These are phyloP conservation scores for Agaricus blazei DNA, from an alignment of 768 basidiomycete species.

Conservation along the genomic window DNA sequence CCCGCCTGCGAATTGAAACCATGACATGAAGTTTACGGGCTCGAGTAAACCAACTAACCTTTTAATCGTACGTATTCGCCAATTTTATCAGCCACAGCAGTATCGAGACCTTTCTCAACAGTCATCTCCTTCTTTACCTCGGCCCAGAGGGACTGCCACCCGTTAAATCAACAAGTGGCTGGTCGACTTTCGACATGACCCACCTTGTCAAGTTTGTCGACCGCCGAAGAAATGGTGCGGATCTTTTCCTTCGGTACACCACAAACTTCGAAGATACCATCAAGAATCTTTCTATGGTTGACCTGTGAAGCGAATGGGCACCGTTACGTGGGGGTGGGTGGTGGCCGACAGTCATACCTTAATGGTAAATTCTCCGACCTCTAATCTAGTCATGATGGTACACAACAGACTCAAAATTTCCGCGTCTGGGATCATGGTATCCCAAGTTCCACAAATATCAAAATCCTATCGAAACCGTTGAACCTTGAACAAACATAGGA, in stretches of 20 bases:
- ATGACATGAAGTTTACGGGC: neutral
- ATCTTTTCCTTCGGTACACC: slow-evolving; percentile 91
- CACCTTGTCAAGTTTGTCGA: slow-evolving; percentile 98
- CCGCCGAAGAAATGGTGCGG: slow-evolving; percentile 89
- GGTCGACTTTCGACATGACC: slow-evolving; percentile 8
- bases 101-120: slow-evolving; percentile 85
- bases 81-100: slow-evolving; percentile 83
- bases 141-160: slow-evolving; percentile 68
- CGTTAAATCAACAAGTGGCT: neutral
- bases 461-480: slow-evolving; percentile 63
- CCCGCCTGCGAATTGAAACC: slow-evolving; percentile 48
- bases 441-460: slow-evolving; percentile 89
- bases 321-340: neutral
- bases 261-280: slow-evolving; percentile 95
- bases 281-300: slow-evolving; percentile 95
- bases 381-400: slow-evolving; percentile 75
- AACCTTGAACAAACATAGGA: neutral
- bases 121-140: slow-evolving; percentile 98
- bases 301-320: slow-evolving; percentile 41
- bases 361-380: slow-evolving; percentile 92
- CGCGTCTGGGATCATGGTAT: slow-evolving; percentile 96
- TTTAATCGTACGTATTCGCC: slow-evolving; percentile 96
- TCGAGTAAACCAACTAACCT: slow-evolving; percentile 39
- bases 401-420: slow-evolving; percentile 82
- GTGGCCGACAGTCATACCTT: slow-evolving; percentile 47